Evolutionary conservation across 345 rosid species (phyloP), one percentile per base, ranked within the genome.

Genomic region (Linum lewisii): DNA sequence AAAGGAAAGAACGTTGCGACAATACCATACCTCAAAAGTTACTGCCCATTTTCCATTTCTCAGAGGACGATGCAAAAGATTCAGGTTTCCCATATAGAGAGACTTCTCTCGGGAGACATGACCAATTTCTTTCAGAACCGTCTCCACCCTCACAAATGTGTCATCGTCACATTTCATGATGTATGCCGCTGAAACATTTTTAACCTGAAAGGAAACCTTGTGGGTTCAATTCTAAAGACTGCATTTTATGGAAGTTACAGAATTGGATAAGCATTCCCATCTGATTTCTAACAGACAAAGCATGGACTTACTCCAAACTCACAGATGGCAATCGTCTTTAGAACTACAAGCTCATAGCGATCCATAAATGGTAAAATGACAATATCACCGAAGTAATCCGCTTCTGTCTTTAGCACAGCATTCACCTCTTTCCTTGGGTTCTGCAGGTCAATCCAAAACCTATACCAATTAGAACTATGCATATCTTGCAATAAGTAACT

Each of bases 131-230:
- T 80, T 82, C 82, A n/a, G n/a, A n/a, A n/a, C n/a, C n/a, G n/a
- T n/a, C n/a, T n/a, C n/a, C n/a, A n/a, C n/a, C n/a, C n/a, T n/a
- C n/a, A 89, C 81, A 77, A 93, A 89, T 56, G 95, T 89, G 78
- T 85, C 99, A 66, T 93, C 99, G 34, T 89, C 97, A 74, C 99
- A 89, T 81, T 93, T 93, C 95, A 87, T 85, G 57, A 89, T 77
- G 67, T 85, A 84, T 42, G 85, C 79, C 67, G 88, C 88, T 4
- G 95, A 82, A 66, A 80, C 84, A 78, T 89, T 93, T 67, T 81
- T 87, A 71, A 80, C 82, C 99, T 93, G 88, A 67, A 72, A 14
- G 20, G 51, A 36, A 62, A 21, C 63, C 7, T 42, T 32, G 49
- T 24, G 56, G 54, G 57, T 29, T 29, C n/a, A 53, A 59, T 58